Evolutionary conservation across 169 alveolate species (phyloP), one percentile per base, ranked within the genome.

Genomic region (Plasmodium vinckei): DNA sequence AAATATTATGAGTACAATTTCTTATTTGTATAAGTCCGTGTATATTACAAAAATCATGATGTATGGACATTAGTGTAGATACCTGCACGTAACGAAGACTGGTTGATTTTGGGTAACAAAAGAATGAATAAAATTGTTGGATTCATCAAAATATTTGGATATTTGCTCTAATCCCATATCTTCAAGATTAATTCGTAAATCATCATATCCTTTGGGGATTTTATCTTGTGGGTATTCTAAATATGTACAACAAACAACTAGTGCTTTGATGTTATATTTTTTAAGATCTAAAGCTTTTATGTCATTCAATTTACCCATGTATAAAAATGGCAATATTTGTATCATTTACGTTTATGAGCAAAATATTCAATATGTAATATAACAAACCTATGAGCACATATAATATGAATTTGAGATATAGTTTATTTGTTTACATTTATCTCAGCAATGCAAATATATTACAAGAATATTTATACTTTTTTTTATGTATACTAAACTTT

Each of bases 11-110:
- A 33, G 3, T 33, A 33, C 42, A 33, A 33, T 33, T 33, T 33
- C 5, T 33, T 33, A 33, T 33, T 33, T 4, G 1, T 33, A 33
- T 33, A 4, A 33, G 7, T 33, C 42, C 42, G 1, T 7, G 42
- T 3, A 33, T 3, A 33, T 33, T 33, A 33, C 42, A 3, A 33
- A 4, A 33, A 33, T 33, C 42, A 4, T 33, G 5, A 33, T 7
- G 3, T 33, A 33, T 33, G 42, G 7, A 33, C 42, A 33, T 7
- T 33, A 3, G 3, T 33, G 7, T 33, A 33, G 9, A 51, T 71
- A 91, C 94, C 87, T 61, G 93, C 94, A 92, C 65, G 71, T 89
- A 68, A 92, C 87, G 68, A 92, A 87, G 47, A 92, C 94, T 1
- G 92, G 54, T 63, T 92, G 73, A 15, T 77, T 64, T n/a, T 68